Evolutionary conservation across 768 basidiomycete genomes (phyloP).

Genomic region (Tephrocybe sp.): DNA sequence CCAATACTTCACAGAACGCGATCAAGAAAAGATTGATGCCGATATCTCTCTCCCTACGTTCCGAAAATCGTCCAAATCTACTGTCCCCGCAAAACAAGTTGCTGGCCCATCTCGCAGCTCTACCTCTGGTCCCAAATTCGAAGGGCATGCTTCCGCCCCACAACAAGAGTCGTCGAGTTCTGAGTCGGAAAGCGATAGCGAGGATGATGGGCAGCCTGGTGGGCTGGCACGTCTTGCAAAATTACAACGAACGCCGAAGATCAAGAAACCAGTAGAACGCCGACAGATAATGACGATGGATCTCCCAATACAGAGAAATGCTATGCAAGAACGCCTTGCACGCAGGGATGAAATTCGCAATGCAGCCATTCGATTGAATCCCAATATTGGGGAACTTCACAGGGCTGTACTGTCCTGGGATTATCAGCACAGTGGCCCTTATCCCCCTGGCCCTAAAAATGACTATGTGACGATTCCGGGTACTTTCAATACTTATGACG

Average conservation of each 20-base stretch:
- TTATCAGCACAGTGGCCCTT: slow-evolving; percentile 64
- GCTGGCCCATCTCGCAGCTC: slow-evolving; percentile 14
- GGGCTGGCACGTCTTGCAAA: slow-evolving; percentile 57
- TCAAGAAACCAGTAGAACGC: slow-evolving; percentile 56
- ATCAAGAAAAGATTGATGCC: slow-evolving; percentile 35
- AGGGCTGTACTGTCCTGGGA: slow-evolving; percentile 83
- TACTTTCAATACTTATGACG: slow-evolving; percentile 58
- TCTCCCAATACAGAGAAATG: slow-evolving; percentile 43
- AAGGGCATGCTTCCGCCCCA: slow-evolving; percentile 24
- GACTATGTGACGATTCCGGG: slow-evolving; percentile 54
- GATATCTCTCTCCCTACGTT: slow-evolving; percentile 41
- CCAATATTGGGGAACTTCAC: slow-evolving; percentile 80
- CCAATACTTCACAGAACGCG: slow-evolving; percentile 27
- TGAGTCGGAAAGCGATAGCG: slow-evolving; percentile 44
- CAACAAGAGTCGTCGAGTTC: slow-evolving; percentile 39
- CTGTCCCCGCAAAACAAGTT: slow-evolving; percentile 20
- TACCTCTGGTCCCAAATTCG: slow-evolving; percentile 26
- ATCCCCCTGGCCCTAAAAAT: slow-evolving; percentile 56
- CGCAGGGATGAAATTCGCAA: slow-evolving; percentile 63
- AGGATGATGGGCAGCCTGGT: slow-evolving; percentile 44
- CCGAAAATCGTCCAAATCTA: slow-evolving; percentile 27
- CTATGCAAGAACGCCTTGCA: slow-evolving; percentile 48
- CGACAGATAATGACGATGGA: slow-evolving; percentile 67
- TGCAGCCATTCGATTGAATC: slow-evolving; percentile 71
- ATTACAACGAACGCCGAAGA: slow-evolving; percentile 60